A percentile compares a stretch with the other conserved stretches of the same genome.
phyloP scores from a whole-genome alignment of 176 grass and related monocot genomes.

The Saccharum spontaneum region DNA sequence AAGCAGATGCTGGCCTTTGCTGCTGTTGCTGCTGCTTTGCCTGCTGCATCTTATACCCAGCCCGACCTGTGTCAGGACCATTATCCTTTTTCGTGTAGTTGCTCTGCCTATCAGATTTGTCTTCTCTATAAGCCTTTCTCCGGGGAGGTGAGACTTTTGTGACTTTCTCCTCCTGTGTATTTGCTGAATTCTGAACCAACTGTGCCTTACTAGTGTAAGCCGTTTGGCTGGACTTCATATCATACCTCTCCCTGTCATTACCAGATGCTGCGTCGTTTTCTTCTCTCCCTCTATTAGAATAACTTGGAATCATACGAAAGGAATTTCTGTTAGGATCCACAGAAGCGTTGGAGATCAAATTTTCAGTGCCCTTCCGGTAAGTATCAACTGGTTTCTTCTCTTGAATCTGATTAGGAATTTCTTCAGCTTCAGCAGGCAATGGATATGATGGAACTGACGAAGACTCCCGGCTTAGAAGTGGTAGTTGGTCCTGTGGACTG shows the following conservation, averaged over 20 bases:
- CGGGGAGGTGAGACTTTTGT: slow-evolving; percentile 90
- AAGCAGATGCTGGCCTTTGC: slow-evolving; percentile 59
- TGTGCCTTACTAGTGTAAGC: slow-evolving; percentile 54
- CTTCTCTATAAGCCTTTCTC: slow-evolving; percentile 78
- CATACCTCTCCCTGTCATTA: slow-evolving; percentile 74
- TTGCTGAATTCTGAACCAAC: slow-evolving; percentile 54
- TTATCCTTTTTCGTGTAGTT: slow-evolving; percentile 73
- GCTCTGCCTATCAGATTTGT: slow-evolving; percentile 73
- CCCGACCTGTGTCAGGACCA: slow-evolving; percentile 39
- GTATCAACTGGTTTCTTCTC: slow-evolving; percentile 67
- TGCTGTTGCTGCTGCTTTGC: slow-evolving; percentile 54
- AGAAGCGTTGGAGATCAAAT: slow-evolving; percentile 51
- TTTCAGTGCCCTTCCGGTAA: slow-evolving; percentile 57
- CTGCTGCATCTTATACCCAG: no score
- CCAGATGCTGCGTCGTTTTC: slow-evolving; percentile 57
- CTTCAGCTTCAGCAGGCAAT: slow-evolving; percentile 57
- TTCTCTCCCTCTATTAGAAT: slow-evolving; percentile 61
- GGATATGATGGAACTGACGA: slow-evolving; percentile 47
- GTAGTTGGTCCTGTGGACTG: slow-evolving; percentile 44
- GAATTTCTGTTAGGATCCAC: slow-evolving; percentile 71
- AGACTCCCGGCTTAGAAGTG: slow-evolving; percentile 60
- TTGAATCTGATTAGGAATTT: slow-evolving; percentile 54
- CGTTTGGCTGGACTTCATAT: slow-evolving; percentile 48
- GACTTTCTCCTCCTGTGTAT: slow-evolving; percentile 72
- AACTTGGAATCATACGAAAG: slow-evolving; percentile 71